Percentiles rank a stretch among this genome's conserved stretches.
Evolutionary conservation across 116 monocot species (phyloP).

Genomic region (Thalassia testudinum): DNA sequence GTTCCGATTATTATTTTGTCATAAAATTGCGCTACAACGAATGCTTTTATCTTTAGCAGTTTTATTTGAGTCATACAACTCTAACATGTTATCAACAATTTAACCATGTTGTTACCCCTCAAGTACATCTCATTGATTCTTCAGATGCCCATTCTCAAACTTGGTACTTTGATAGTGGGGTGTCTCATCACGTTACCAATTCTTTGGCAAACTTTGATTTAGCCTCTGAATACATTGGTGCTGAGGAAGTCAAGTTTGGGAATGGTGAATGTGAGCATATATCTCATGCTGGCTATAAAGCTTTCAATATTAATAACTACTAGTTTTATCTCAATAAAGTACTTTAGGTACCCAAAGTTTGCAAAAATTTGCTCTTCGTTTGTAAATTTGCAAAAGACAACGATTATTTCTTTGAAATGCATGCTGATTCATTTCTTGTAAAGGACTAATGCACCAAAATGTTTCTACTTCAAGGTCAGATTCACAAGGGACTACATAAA

Average conservation of each 20-base stretch:
- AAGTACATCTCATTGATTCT: no score
- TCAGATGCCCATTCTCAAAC: no score
- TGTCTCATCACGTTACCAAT: neutral
- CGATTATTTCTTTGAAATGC: neutral
- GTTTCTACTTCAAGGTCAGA: neutral
- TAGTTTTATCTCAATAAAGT: neutral
- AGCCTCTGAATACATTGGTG: neutral
- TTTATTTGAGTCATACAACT: no score
- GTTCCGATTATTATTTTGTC: no score
- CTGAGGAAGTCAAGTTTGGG: neutral
- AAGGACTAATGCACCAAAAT: neutral
- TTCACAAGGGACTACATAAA: no score
- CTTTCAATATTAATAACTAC: neutral
- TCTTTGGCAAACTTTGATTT: neutral
- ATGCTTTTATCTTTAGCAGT: no score
- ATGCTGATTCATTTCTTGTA: neutral
- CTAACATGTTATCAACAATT: no score
- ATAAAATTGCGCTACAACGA: no score
- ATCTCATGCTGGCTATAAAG: neutral
- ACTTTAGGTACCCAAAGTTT: neutral
- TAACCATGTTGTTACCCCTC: no score
- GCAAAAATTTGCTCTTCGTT: neutral
- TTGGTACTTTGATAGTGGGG: neutral
- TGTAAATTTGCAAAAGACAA: neutral
- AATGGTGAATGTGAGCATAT: neutral